These are phyloP conservation scores for Alternaria viburni DNA, from an alignment of 2,329 filamentous ascomycete species.

Conservation along the genomic window DNA sequence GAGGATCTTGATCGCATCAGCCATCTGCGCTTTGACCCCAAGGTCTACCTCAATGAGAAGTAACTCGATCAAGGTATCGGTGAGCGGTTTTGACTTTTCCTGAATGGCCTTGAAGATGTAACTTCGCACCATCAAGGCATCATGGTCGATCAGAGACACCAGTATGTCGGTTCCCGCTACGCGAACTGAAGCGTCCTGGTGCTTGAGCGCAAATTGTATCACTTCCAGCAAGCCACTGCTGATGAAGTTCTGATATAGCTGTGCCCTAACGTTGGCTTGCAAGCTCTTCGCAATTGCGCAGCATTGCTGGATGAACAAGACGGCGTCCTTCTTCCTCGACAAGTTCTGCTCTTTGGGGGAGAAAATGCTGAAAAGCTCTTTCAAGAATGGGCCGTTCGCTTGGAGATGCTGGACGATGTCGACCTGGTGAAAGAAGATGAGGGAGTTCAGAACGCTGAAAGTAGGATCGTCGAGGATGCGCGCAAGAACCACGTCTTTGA, in stretches of 20 bases:
- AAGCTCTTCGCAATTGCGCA: conserved; percentile 93
- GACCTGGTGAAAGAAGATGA: conserved; percentile 99
- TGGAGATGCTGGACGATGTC: conserved; percentile 97
- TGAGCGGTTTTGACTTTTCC: conserved; percentile 83
- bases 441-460: conserved; percentile 94
- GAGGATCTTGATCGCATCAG: conserved; percentile 92
- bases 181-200: conserved; percentile 81
- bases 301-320: conserved; percentile 96
- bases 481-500: conserved; percentile 97
- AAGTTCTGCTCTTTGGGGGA: conserved; percentile 66
- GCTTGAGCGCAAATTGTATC: conserved; percentile 88
- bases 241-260: conserved; percentile 89
- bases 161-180: conserved; percentile 94
- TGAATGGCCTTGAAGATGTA: conserved; percentile 92
- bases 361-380: conserved; percentile 88
- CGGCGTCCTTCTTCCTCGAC: conserved; percentile 87
- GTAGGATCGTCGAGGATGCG: conserved; percentile 97
- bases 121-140: conserved; percentile 89
- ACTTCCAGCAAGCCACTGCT: conserved; percentile 84
- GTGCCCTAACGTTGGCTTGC: conserved; percentile 79
- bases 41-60: conserved; percentile 90
- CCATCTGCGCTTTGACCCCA: conserved; percentile 93
- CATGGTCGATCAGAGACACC: conserved; percentile 93
- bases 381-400: conserved; percentile 75
- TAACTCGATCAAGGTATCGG: conserved; percentile 90